Evolutionary conservation across 2,329 filamentous ascomycete genomes (phyloP), one percentile per base, ranked within the genome.

Genomic region (Ophiognomonia clavigignenti-juglandacearum): DNA sequence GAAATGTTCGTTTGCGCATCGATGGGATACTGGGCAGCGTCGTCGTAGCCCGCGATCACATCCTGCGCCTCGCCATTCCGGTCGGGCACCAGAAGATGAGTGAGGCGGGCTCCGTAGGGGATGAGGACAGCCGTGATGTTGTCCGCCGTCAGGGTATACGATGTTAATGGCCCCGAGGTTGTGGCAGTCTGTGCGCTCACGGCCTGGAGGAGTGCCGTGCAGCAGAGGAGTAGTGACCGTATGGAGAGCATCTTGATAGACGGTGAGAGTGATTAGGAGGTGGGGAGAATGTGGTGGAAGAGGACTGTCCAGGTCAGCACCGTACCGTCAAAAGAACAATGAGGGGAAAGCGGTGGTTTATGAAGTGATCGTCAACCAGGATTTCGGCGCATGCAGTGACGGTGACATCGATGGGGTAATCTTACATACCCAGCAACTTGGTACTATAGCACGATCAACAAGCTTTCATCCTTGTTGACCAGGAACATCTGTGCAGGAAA

Each of bases 41-140:
- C 13, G 20, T 47, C 45, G 24, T 47, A 47, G 39, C 45, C 45
- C 11, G 45, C 39, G n/a, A 47, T 34, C 5, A 47, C 45, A 19
- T 47, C 45, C 22, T 47, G 45, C 6, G 39, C 9, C 14, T 32
- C 39, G 20, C 45, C 45, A 24, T 47, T 37, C 9, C 45, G 32
- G 18, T 47, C 45, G 10, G 45, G 45, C n/a, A 47, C 45, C 4
- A 47, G 32, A 11, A 47, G 45, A n/a, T 47, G 45, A 9, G 45
- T 47, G 27, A 47, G 39, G 18, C 45, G 34, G 26, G 45, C 45
- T 6, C 45, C 45, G n/a, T 47, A 47, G 24, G 45, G 45, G 13
- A 43, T 43, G 8, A 38, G 39, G 19, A 47, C 45, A 8, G 45
- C 45, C 24, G 45, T 47, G 39, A 47, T 47, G 32, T 47, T 47